phyloP scores from a whole-genome alignment of 1,139 yeast genomes.

The Groenewaldozyma auringiensis region DNA sequence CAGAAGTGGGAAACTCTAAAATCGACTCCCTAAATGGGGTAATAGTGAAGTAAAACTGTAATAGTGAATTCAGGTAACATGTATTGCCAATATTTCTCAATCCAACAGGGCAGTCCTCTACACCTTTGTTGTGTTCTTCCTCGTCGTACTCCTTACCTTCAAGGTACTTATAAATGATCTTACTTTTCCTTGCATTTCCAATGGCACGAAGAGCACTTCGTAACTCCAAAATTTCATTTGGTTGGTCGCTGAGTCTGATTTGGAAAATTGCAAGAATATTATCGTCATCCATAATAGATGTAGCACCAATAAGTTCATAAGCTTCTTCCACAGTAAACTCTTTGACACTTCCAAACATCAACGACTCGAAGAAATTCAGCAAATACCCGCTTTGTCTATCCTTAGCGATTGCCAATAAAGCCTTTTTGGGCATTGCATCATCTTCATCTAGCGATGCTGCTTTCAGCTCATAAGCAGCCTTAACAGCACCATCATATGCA shows the following conservation, averaged over 20 bases:
- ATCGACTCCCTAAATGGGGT: constrained; percentile 70
- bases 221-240: constrained; percentile 25
- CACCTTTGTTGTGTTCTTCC: constrained; percentile 11
- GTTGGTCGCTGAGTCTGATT: constrained; percentile 27
- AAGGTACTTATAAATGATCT: constrained; percentile 20
- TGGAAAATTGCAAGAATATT: constrained; percentile 26
- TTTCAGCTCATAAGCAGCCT: constrained; percentile 47
- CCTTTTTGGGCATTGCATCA: constrained; percentile 28
- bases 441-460: constrained; percentile 38
- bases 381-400: constrained; percentile 41
- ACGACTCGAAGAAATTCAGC: constrained; percentile 25
- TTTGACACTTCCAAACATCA: constrained; percentile 33
- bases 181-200: constrained; percentile 26
- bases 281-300: constrained; percentile 22
- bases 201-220: constrained; percentile 31
- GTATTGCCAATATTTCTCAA: constrained; percentile 92
- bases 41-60: constrained; percentile 84
- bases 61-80: constrained; percentile 80
- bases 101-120: constrained; percentile 61
- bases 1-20: constrained; percentile 41
- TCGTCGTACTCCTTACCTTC: constrained; percentile 11
- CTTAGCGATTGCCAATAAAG: constrained; percentile 54
- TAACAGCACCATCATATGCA: constrained; percentile 69
- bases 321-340: constrained; percentile 50
- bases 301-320: constrained; percentile 38